phyloP scores from a whole-genome alignment of 2,329 filamentous ascomycete species.

The Hypoxylon sp. region DNA sequence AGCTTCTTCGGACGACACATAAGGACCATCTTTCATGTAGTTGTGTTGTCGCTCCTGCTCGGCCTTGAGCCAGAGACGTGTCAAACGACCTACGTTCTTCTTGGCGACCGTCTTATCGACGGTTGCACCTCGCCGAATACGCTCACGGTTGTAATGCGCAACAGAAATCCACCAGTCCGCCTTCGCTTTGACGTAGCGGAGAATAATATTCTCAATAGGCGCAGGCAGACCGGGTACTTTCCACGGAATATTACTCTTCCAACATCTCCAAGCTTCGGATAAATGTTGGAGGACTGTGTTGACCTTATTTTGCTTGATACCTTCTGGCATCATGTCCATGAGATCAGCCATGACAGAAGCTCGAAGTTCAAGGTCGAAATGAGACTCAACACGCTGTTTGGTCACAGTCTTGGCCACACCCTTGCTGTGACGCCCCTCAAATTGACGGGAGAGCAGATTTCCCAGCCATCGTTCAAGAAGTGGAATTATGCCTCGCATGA shows the following conservation, averaged over 20 bases:
- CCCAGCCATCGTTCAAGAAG: constrained; percentile 97
- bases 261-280: constrained; percentile 98
- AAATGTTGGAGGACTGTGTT: constrained; percentile 97
- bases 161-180: constrained; percentile 99
- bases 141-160: constrained; percentile 97
- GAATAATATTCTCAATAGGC: constrained; percentile 97
- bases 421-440: constrained; percentile 98
- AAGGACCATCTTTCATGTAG: constrained; percentile 99
- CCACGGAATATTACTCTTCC: constrained; percentile 99
- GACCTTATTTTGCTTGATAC: constrained; percentile 99
- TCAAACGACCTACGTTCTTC: constrained; percentile 96
- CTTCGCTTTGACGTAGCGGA: constrained; percentile 98
- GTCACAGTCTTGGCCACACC: constrained; percentile 99
- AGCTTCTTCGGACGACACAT: constrained; percentile 97
- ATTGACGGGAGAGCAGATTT: constrained; percentile 95
- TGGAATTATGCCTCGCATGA: constrained; percentile 98
- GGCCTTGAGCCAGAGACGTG: constrained; percentile 95
- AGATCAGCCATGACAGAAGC: constrained; percentile 99
- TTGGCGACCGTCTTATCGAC: constrained; percentile 99
- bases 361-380: constrained; percentile 96
- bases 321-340: constrained; percentile 99
- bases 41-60: constrained; percentile 99
- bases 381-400: constrained; percentile 98
- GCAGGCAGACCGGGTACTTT: constrained; percentile 97
- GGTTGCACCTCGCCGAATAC: constrained; percentile 94